These are phyloP conservation scores for Aspergillus sp. DNA, from an alignment of 2,329 filamentous ascomycete genomes.

Conservation along the genomic window DNA sequence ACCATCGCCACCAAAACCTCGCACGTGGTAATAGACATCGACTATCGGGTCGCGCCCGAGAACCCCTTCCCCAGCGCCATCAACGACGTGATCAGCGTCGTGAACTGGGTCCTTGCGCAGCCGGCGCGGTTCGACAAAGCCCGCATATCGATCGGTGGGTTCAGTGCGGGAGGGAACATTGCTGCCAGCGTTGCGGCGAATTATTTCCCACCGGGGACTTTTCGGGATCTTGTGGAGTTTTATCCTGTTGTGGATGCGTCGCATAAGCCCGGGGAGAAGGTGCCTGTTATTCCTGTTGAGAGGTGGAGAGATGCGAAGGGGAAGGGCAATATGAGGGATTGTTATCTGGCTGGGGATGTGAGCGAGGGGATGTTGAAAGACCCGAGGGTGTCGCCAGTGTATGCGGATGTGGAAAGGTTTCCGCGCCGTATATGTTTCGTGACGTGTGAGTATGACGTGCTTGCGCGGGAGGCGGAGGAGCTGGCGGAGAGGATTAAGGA, in stretches of 20 bases:
- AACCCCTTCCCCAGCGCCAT: conserved; percentile 38
- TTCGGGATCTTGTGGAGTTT: conserved; percentile 30
- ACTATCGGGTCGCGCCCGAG: conserved; percentile 42
- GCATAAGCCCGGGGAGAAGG: background rate
- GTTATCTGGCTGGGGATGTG: conserved; percentile 19
- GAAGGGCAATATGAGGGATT: conserved; percentile 19
- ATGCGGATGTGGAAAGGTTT: conserved; percentile 20
- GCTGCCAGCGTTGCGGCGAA: conserved; percentile 13
- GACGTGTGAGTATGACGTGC: conserved; percentile 23
- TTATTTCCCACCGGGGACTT: conserved; percentile 16
- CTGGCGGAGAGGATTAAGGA: conserved; percentile 20
- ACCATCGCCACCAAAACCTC: conserved; percentile 20
- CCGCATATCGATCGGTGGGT: conserved; percentile 37
- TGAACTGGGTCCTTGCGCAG: conserved; percentile 32
- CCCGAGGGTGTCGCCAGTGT: conserved; percentile 26
- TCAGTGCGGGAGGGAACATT: conserved; percentile 44
- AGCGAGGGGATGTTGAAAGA: conserved; percentile 14
- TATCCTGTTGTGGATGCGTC: conserved; percentile 28
- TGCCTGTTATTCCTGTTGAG: background rate
- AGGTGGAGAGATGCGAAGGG: background rate
- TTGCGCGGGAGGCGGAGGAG: conserved; percentile 26
- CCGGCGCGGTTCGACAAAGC: conserved; percentile 30
- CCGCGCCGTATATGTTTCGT: conserved; percentile 25
- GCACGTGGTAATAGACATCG: conserved; percentile 36
- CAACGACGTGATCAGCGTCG: conserved; percentile 36